Evolutionary conservation across 805 yeast genomes (phyloP), one percentile per base, ranked within the genome.

Genomic region (Lipomyces chichibuensis): DNA sequence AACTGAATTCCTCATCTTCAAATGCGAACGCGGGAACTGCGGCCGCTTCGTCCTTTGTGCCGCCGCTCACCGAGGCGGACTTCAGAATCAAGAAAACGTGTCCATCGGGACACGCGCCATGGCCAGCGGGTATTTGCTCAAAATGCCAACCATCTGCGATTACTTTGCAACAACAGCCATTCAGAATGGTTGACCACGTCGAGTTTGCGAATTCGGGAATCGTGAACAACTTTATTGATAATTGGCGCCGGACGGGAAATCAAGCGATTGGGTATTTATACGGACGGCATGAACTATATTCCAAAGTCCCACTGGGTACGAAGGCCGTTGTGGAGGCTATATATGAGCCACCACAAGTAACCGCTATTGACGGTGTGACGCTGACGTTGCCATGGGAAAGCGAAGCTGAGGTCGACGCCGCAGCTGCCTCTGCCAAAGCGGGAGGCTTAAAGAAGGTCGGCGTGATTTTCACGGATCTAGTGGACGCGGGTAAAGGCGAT

Each of bases 141-240:
- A 91, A 92, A 77, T 94, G 99, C 79, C 98, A 94, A 78, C 98
- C 99, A 0, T 88, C 97, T 0, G 95, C 97, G 0, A 91, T 95
- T 67, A 93, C 98, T 0, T 81, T 95, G 69, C 96, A 90, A 77
- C 92, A 88, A 77, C 99, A 95, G 77, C 81, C 83, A 46, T 95
- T 91, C 77, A 85, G 99, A 73, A 91, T 95, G 97, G 97, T 96
- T 35, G 99, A 95, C 77, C 98, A 95, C 79, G 95, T 95, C 37
- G 99, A 95, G 77, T 91, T 93, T 77, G 87, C 91, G 29, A 86
- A 86, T 66, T 86, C 92, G 62, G 81, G 82, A 13, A 84, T 92
- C 32, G 85, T 95, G 63, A 91, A 95, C 77, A 81, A 84, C 49
- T 95, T 95, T 77, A 91, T 95, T 64, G 96, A 95, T 71, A 81